Percentiles rank a stretch among this genome's conserved stretches.
Conservation (phyloP, 768 basidiomycete genomes). For the Pholiota molesta region DNA sequence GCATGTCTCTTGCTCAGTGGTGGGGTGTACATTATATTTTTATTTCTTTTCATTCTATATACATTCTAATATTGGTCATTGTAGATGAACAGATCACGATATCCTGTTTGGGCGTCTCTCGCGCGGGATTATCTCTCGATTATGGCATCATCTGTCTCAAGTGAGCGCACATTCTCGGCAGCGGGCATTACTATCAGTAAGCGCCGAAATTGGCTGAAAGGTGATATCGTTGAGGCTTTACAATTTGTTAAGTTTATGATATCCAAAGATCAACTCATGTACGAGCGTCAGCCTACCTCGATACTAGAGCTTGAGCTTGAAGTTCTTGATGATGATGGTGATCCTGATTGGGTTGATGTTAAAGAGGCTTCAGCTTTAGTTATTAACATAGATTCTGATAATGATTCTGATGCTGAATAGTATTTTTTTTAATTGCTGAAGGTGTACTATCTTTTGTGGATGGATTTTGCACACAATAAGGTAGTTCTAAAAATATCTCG, state of each 20-base stretch:
- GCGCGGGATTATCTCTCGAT: background rate
- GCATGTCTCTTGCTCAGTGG: background rate
- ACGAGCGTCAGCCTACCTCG: too few species aligned
- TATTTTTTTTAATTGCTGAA: too few species aligned
- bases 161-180: background rate
- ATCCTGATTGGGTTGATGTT: too few species aligned
- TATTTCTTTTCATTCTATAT: background rate
- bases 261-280: too few species aligned
- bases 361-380: too few species aligned
- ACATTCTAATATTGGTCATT: background rate
- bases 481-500: too few species aligned
- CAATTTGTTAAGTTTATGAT: background rate
- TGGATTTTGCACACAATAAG: too few species aligned
- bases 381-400: too few species aligned
- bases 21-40: background rate
- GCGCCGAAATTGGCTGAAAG: background rate
- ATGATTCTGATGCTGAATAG: too few species aligned
- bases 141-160: background rate
- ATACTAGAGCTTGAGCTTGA: too few species aligned
- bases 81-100: background rate
- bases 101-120: background rate
- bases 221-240: slow-evolving; percentile 1
- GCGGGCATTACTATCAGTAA: slow-evolving; percentile 1
- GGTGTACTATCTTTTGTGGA: too few species aligned
- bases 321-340: too few species aligned